These are phyloP conservation scores for Escovopsis sp. DNA, from an alignment of 2,329 filamentous ascomycete species.

Conservation along the genomic window DNA sequence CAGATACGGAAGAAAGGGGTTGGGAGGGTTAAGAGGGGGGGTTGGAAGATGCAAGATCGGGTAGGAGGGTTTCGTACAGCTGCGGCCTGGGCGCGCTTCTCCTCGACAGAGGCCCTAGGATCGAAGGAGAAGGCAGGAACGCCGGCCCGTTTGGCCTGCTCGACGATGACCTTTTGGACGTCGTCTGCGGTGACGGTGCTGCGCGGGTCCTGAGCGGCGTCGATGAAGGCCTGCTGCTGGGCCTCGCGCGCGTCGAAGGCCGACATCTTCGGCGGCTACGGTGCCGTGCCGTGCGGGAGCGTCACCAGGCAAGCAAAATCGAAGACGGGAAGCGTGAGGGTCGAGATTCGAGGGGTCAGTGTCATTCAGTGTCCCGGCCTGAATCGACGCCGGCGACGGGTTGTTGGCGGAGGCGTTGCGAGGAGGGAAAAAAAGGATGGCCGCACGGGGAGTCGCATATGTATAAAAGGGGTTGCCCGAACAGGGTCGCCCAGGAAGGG, in stretches of 20 bases:
- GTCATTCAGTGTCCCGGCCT: too few relatives aligned
- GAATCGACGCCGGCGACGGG: too few relatives aligned
- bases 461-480: too few relatives aligned
- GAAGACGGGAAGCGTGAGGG: too few relatives aligned
- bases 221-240: slow-evolving; percentile 67
- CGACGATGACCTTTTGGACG: slow-evolving; percentile 58
- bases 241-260: slow-evolving; percentile 40
- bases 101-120: slow-evolving; percentile 64
- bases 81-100: slow-evolving; percentile 70
- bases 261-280: slow-evolving; percentile 16
- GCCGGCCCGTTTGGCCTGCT: slow-evolving; percentile 67
- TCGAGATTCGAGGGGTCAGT: too few relatives aligned
- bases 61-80: slow-evolving; percentile 39
- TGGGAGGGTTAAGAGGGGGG: neutral
- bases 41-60: too few relatives aligned
- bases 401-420: too few relatives aligned
- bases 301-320: neutral
- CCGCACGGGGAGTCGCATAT: too few relatives aligned
- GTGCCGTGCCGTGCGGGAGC: slow-evolving; percentile 3
- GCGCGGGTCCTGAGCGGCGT: slow-evolving; percentile 60
- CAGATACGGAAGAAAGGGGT: slow-evolving; percentile 8
- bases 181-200: slow-evolving; percentile 52
- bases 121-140: slow-evolving; percentile 74
- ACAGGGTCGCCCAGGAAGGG: too few relatives aligned
- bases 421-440: too few relatives aligned